phyloP scores from a whole-genome alignment of 2,329 filamentous ascomycete species.

The Epichloe hybrida region DNA sequence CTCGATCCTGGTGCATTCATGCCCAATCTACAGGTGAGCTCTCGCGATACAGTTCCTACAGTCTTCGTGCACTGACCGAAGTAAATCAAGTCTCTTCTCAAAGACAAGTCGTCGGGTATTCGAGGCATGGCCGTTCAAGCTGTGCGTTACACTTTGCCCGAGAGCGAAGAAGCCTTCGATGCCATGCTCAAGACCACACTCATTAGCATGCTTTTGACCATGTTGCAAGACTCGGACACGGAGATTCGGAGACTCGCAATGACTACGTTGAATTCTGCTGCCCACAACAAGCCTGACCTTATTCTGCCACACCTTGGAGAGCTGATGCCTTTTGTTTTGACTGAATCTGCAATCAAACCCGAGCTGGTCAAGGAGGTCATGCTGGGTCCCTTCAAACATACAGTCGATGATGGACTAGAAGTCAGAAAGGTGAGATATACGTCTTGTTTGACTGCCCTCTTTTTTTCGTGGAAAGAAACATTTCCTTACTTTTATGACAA shows the following conservation, averaged over 20 bases:
- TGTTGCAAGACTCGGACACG: constrained; percentile 72
- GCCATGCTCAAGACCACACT: constrained; percentile 62
- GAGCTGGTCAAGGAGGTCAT: constrained; percentile 85
- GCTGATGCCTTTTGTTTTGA: constrained; percentile 72
- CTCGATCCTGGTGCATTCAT: constrained; percentile 79
- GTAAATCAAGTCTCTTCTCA: constrained; percentile 33
- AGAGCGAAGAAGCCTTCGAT: constrained; percentile 78
- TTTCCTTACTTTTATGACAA: background rate
- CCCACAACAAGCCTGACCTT: constrained; percentile 86
- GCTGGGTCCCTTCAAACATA: constrained; percentile 97
- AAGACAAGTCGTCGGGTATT: constrained; percentile 40
- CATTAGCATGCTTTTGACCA: constrained; percentile 73
- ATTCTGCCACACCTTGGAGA: constrained; percentile 70
- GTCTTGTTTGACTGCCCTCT: background rate
- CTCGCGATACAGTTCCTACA: background rate
- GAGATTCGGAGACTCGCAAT: constrained; percentile 87
- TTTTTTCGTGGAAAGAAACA: background rate
- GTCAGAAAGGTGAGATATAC: constrained; percentile 62
- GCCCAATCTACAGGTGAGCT: constrained; percentile 63
- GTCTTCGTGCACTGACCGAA: constrained; percentile 5
- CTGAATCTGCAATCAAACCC: constrained; percentile 75
- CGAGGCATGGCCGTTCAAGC: constrained; percentile 88
- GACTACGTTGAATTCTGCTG: constrained; percentile 85
- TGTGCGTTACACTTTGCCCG: constrained; percentile 82
- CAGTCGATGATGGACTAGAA: constrained; percentile 89